A percentile compares a stretch with the other conserved stretches of the same genome.
phyloP scores from a whole-genome alignment of 2,329 filamentous ascomycete species.

The Microsporum audouinii region DNA sequence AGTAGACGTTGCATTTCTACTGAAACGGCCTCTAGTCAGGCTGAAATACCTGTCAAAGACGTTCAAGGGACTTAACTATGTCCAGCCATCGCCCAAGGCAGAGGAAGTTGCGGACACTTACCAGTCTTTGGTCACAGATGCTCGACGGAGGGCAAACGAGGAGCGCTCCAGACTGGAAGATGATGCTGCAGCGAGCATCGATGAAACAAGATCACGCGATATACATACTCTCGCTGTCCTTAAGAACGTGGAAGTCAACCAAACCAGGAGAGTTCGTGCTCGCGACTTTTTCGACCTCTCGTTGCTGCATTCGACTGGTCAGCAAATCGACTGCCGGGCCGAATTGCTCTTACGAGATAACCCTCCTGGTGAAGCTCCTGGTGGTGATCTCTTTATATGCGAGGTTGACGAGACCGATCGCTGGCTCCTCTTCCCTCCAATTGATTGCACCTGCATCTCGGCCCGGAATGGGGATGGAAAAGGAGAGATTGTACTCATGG shows the following conservation, averaged over 20 bases:
- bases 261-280: constrained; percentile 70
- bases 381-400: constrained; percentile 81
- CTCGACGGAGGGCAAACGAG: constrained; percentile 61
- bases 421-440: constrained; percentile 85
- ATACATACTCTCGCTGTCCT: constrained; percentile 63
- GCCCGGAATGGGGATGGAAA: constrained; percentile 63
- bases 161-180: constrained; percentile 66
- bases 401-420: constrained; percentile 67
- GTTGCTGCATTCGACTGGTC: constrained; percentile 76
- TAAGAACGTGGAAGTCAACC: constrained; percentile 59
- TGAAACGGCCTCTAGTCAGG: constrained; percentile 78
- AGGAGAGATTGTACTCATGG: constrained; percentile 73
- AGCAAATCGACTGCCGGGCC: constrained; percentile 76
- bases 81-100: constrained; percentile 40
- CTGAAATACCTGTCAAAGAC: constrained; percentile 80
- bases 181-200: constrained; percentile 73
- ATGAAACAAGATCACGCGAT: constrained; percentile 68
- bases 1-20: constrained; percentile 83
- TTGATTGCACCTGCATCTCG: constrained; percentile 62
- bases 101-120: constrained; percentile 52
- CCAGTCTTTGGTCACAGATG: constrained; percentile 62
- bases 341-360: constrained; percentile 81
- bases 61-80: constrained; percentile 50
- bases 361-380: constrained; percentile 50
- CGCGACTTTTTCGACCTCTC: constrained; percentile 84